A percentile compares a stretch with the other conserved stretches of the same genome.
Conservation (phyloP, 495 filamentous ascomycete genomes). For the Podospora appendiculata region DNA sequence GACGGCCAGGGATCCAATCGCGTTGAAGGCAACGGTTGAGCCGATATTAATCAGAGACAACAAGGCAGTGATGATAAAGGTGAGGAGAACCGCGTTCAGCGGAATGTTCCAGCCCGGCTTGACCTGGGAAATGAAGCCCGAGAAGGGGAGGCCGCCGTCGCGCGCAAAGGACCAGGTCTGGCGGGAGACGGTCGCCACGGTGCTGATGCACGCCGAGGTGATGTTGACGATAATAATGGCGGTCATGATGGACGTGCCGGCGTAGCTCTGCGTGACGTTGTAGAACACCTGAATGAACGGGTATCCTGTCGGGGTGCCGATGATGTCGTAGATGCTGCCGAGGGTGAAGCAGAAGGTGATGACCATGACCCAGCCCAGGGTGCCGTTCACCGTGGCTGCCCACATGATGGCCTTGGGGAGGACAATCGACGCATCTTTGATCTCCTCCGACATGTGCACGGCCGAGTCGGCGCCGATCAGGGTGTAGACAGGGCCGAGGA, state of each 20-base stretch:
- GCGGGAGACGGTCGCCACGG: constrained; percentile 45
- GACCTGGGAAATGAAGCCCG: constrained; percentile 32
- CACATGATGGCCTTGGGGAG: constrained; percentile 42
- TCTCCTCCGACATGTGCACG: constrained; percentile 37
- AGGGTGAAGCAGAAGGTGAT: constrained; percentile 41
- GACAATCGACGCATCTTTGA: constrained; percentile 35
- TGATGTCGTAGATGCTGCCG: constrained; percentile 26
- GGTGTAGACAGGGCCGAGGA: constrained; percentile 11
- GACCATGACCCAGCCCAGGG: constrained; percentile 35
- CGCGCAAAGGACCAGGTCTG: constrained; percentile 54
- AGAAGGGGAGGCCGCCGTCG: constrained; percentile 52
- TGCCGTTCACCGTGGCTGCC: constrained; percentile 29
- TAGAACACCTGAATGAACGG: constrained; percentile 49
- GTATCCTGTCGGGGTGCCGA: constrained; percentile 32
- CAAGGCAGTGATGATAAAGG: constrained; percentile 41
- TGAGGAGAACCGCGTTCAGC: constrained; percentile 41
- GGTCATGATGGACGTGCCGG: constrained; percentile 39
- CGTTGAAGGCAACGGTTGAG: constrained; percentile 47
- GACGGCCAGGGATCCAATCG: constrained; percentile 44
- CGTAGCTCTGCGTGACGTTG: constrained; percentile 32
- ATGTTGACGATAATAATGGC: constrained; percentile 39
- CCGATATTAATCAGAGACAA: constrained; percentile 56
- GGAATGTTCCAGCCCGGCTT: constrained; percentile 41
- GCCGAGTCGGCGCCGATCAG: constrained; percentile 17
- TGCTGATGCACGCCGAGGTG: constrained; percentile 38